Percentiles rank a stretch among this genome's conserved stretches.
Conservation (phyloP, 441 rosid species). For the Populus hybrid region DNA sequence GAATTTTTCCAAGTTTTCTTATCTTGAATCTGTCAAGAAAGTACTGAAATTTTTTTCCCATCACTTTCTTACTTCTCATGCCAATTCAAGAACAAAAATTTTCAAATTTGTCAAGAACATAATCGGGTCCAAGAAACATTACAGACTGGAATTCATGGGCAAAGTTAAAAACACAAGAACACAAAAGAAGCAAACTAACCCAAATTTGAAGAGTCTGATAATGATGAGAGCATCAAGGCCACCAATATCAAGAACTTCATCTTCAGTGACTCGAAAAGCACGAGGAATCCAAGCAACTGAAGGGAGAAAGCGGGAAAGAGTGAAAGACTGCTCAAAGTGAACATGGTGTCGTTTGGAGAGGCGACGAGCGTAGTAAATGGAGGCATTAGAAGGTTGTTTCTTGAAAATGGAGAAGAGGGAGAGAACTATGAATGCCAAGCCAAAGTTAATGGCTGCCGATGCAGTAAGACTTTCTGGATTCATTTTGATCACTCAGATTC, state of each 20-base stretch:
- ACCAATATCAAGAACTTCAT: constrained; percentile 52
- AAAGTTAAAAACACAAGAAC: neutral
- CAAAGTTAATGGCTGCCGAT: constrained; percentile 76
- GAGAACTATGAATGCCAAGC: constrained; percentile 56
- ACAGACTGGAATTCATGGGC: neutral
- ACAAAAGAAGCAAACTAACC: constrained; percentile 28
- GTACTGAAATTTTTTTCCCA: no score
- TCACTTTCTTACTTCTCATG: no score
- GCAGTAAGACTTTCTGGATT: constrained; percentile 66
- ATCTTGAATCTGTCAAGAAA: neutral
- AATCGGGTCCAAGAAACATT: neutral
- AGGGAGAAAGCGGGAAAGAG: constrained; percentile 63
- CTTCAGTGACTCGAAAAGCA: constrained; percentile 67
- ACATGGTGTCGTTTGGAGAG: constrained; percentile 41
- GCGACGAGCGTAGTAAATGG: constrained; percentile 75
- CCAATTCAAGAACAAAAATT: neutral
- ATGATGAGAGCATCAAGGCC: constrained; percentile 80
- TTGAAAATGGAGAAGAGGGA: constrained; percentile 76
- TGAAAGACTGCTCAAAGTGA: constrained; percentile 30
- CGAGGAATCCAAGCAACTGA: constrained; percentile 79
- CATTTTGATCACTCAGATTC: constrained; percentile 30
- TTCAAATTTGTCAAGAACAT: neutral
- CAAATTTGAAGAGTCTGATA: constrained; percentile 89
- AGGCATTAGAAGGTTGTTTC: constrained; percentile 76
- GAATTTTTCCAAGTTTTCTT: neutral